These are phyloP conservation scores for Ganoderma lingzhi DNA, from an alignment of 1,284 basidiomycete species.

Conservation along the genomic window DNA sequence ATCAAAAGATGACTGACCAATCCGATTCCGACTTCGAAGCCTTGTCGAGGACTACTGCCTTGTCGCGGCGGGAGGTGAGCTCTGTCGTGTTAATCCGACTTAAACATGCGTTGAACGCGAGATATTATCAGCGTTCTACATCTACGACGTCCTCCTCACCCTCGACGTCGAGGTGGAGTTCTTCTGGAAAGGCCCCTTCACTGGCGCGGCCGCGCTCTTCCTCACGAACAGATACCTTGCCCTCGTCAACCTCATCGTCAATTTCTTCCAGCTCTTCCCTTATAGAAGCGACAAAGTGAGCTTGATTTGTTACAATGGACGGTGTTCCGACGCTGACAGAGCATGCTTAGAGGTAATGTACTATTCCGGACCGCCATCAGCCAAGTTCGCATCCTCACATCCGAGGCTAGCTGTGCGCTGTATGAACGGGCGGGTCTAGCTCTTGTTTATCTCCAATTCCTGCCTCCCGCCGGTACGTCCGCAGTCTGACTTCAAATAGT, in stretches of 20 bases:
- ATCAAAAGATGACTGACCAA: background rate
- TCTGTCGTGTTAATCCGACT: background rate
- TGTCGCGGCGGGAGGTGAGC: background rate
- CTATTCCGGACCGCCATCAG: background rate
- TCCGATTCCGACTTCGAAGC: background rate
- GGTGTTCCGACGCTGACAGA: background rate
- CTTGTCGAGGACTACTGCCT: constrained; percentile 5
- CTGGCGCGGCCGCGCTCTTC: constrained; percentile 19
- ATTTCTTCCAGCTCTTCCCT: background rate
- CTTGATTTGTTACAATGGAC: no score
- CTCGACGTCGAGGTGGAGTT: constrained; percentile 20
- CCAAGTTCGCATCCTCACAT: background rate
- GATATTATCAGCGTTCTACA: constrained; percentile 7
- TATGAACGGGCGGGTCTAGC: background rate
- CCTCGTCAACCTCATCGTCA: constrained; percentile 5
- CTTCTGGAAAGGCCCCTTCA: constrained; percentile 18
- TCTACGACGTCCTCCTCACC: constrained; percentile 22
- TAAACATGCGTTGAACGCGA: background rate
- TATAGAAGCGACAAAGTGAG: background rate
- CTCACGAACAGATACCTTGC: constrained; percentile 17
- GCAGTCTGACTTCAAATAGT: background rate
- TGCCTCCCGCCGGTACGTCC: background rate
- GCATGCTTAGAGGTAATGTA: background rate
- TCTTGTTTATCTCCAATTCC: background rate
- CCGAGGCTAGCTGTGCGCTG: background rate